These are phyloP conservation scores for Sanghuangporus weigelae DNA, from an alignment of 1,284 basidiomycete species.

Conservation along the genomic window DNA sequence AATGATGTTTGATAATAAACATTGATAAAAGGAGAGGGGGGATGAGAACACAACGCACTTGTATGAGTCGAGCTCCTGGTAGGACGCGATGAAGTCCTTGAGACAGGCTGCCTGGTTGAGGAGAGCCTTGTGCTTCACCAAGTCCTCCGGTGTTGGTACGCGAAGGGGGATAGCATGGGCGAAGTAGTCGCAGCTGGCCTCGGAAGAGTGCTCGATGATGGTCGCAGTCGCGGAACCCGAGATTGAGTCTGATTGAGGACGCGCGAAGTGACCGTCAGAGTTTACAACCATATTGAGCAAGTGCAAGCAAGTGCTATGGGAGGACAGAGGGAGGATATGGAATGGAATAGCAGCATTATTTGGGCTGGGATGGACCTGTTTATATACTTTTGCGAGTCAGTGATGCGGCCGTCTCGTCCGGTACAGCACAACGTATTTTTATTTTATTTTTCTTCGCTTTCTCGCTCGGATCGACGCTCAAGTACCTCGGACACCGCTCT, in stretches of 20 bases:
- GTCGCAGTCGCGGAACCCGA: neutral
- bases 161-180: constrained; percentile 12
- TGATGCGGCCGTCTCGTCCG: too few species aligned
- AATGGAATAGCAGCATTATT: too few species aligned
- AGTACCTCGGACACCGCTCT: too few species aligned
- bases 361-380: too few species aligned
- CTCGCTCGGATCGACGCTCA: too few species aligned
- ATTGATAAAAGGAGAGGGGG: neutral
- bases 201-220: neutral
- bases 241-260: neutral
- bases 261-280: neutral
- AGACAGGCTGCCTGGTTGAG: constrained; percentile 24
- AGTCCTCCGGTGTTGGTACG: constrained; percentile 3
- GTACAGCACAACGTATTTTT: too few species aligned
- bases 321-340: neutral
- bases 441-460: too few species aligned
- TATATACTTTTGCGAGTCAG: too few species aligned
- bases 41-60: constrained; percentile 34
- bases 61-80: constrained; percentile 48
- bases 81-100: constrained; percentile 42
- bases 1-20: neutral
- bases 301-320: neutral
- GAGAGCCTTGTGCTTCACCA: neutral
- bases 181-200: neutral
- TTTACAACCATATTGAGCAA: neutral